Conservation (phyloP, 139 green algal species). For the Closterium sp. region DNA sequence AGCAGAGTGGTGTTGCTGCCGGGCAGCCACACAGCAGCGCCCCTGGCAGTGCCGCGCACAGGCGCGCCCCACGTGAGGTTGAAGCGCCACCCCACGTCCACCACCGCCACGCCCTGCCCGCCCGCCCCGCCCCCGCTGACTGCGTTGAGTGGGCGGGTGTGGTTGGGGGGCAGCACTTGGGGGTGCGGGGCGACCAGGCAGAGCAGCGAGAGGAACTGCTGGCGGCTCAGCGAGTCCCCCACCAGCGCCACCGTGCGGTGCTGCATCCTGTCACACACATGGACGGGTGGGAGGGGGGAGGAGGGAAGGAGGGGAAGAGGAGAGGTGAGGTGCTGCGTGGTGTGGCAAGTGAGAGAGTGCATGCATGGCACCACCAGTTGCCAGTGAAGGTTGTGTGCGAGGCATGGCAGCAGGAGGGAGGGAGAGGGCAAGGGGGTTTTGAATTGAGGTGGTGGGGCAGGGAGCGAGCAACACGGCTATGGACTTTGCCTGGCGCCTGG, state of each 20-base stretch:
- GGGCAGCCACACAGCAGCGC: not conserved
- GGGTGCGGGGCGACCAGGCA: not conserved
- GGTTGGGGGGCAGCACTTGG: not conserved
- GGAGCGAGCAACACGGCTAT: no score
- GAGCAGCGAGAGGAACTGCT: slow-evolving; percentile 12
- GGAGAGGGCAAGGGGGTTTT: no score
- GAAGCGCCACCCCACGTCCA: not conserved
- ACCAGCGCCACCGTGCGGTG: not conserved
- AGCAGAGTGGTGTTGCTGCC: not conserved
- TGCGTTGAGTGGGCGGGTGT: not conserved
- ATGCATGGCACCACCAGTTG: no score
- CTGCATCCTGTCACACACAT: not conserved
- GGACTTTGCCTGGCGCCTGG: no score
- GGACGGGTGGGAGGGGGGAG: no score
- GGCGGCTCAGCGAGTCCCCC: not conserved
- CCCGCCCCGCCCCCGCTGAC: not conserved
- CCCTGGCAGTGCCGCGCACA: not conserved
- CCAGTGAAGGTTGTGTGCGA: no score
- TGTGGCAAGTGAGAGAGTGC: no score
- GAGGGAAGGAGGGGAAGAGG: no score
- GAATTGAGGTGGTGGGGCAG: no score
- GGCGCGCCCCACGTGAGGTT: not conserved
- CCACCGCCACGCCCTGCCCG: not conserved
- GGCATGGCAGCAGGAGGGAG: no score
- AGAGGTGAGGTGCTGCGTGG: no score